Conservation (phyloP, 225 moss, liverwort and hornwort genomes). For the Asterella californica region DNA sequence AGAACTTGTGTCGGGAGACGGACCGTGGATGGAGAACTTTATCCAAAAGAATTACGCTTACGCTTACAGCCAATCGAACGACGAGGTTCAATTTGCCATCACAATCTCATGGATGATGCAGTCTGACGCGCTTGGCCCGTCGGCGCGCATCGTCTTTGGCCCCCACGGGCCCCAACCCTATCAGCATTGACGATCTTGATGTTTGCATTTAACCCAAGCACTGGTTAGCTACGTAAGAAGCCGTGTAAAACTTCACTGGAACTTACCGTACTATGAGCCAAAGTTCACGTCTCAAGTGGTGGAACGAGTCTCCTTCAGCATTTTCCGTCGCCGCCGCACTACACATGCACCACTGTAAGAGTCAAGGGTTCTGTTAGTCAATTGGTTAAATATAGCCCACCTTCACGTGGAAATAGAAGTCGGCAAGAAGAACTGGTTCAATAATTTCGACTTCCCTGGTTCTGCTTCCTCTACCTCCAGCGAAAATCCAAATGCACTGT, state of each 20-base stretch:
- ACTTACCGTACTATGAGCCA: background rate
- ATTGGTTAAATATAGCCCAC: no score
- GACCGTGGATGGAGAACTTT: background rate
- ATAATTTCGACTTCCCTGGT: no score
- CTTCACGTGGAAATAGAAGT: no score
- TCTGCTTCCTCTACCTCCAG: no score
- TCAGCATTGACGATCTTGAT: background rate
- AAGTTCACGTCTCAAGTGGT: background rate
- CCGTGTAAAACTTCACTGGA: background rate
- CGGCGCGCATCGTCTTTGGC: background rate
- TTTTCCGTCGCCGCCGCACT: no score
- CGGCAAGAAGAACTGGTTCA: no score
- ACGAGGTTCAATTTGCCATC: background rate
- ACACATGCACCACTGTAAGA: no score
- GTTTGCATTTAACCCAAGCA: background rate
- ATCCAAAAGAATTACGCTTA: background rate
- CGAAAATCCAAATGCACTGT: no score
- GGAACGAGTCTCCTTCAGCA: background rate
- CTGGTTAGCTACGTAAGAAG: background rate
- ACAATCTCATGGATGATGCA: background rate
- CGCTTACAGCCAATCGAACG: background rate
- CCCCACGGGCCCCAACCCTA: no score
- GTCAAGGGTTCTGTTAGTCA: no score
- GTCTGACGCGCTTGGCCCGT: background rate
- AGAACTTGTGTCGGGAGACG: background rate